Conservation (phyloP, 345 rosid genomes). For the Lumnitzera littorea region DNA sequence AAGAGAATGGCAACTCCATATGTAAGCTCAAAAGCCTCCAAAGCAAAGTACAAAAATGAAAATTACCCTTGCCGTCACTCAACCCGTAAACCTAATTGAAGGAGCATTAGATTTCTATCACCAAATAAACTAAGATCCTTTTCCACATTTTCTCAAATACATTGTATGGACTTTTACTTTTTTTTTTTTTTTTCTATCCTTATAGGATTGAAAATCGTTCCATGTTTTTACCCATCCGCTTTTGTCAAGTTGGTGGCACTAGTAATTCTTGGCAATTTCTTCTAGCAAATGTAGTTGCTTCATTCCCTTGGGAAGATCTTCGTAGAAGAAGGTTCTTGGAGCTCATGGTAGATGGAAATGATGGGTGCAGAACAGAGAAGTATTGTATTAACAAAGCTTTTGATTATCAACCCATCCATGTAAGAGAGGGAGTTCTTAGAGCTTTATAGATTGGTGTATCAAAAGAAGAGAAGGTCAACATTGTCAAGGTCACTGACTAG, state of each 20-base stretch:
- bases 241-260: constrained; percentile 72
- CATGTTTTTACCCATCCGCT: constrained; percentile 70
- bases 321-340: constrained; percentile 67
- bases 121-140: no score
- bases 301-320: constrained; percentile 96
- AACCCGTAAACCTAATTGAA: no score
- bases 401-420: constrained; percentile 61
- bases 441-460: constrained; percentile 72
- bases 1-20: no score
- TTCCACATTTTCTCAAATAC: no score
- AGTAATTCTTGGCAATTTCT: constrained; percentile 84
- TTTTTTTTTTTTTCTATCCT: neutral
- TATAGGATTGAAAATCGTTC: constrained; percentile 92
- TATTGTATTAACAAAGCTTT: constrained; percentile 75
- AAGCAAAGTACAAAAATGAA: no score
- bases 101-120: no score
- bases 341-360: constrained; percentile 67
- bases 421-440: constrained; percentile 45
- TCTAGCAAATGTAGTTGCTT: constrained; percentile 78
- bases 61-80: no score
- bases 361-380: constrained; percentile 44
- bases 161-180: no score
- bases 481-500: constrained; percentile 81
- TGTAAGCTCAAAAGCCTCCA: no score
- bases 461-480: constrained; percentile 78